Evolutionary conservation across 352 stramenopile species (phyloP), one percentile per base, ranked within the genome.

Genomic region (Phytopythium montanum): DNA sequence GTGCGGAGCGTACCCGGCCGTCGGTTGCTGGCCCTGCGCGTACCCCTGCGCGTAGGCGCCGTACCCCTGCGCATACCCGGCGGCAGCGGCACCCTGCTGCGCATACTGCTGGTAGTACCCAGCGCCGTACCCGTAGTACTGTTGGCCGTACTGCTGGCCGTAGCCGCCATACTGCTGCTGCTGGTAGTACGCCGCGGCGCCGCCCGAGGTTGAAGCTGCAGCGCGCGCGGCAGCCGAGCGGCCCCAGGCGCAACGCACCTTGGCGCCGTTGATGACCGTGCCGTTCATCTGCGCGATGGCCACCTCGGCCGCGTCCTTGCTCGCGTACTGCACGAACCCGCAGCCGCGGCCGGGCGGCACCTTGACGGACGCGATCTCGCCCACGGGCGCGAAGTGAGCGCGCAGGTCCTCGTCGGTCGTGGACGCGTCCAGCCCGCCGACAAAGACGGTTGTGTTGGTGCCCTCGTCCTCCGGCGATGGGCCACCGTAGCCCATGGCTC

Each of bases 241-340:
- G 3, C 91, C 91, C 91, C 91, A 97, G 5, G 85, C 88, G 60
- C 93, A 94, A 23, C 91, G 85, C 44, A 97, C 79, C 62, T 94
- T 94, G 26, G 82, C 81, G 31, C 79, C 72, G 50, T 72, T 79
- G 58, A 97, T 76, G 36, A 88, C 76, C 9, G 76, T 76, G 38
- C 91, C 90, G 58, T 96, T 95, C 81, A 97, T 90, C 62, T 95
- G 91, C 45, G 71, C 68, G 64, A 97, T 97, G 16, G 89, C 90
- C 41, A 79, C 70, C 54, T 96, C 85, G 3, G 91, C 91, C 31
- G 86, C 72, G 18, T 94, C 85, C 50, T 92, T 93, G 3, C 70
- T 74, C 26, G 75, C 77, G 59, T 92, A 97, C 60, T 95, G 88
- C 46, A 97, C 90, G 66, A 97, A 97, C 13, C 89, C 91, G 59